Evolutionary conservation across 2,329 filamentous ascomycete genomes (phyloP).

Genomic region (Phaeosphaeria sp.): DNA sequence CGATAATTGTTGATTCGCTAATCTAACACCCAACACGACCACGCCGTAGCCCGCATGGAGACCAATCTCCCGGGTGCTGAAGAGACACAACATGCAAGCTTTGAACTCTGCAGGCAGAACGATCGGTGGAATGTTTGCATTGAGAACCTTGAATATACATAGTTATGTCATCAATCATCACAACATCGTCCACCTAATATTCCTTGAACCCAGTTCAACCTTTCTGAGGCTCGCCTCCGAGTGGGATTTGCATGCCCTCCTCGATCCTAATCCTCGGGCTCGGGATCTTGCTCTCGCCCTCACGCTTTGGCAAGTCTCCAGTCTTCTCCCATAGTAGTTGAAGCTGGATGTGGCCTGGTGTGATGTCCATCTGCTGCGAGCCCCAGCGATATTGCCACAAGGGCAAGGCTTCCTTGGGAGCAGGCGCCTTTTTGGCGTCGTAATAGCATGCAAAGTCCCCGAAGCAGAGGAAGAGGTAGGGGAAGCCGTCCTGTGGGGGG

Average conservation of each 20-base stretch:
- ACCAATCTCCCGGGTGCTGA: not conserved
- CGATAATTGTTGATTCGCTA: not conserved
- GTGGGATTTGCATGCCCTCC: slow-evolving; percentile 26
- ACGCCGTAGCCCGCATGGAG: not conserved
- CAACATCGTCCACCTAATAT: not conserved
- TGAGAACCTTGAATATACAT: not conserved
- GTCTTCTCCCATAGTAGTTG: slow-evolving; percentile 41
- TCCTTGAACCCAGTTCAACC: not conserved
- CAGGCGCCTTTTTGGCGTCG: slow-evolving; percentile 36
- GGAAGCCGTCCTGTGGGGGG: slow-evolving; percentile 30
- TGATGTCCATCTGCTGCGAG: slow-evolving; percentile 41
- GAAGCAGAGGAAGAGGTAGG: slow-evolving; percentile 42
- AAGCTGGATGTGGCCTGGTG: slow-evolving; percentile 39
- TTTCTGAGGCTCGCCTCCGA: slow-evolving; percentile 21
- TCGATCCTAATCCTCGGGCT: slow-evolving; percentile 26
- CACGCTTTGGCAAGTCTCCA: slow-evolving; percentile 28
- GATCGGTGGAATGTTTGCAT: not conserved
- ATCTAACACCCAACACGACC: not conserved
- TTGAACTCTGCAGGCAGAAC: not conserved
- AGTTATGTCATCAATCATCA: not conserved
- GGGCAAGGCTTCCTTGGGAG: slow-evolving; percentile 17
- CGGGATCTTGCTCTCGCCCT: slow-evolving; percentile 14
- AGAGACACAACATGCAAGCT: not conserved
- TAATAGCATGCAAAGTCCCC: slow-evolving; percentile 44
- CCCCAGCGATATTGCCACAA: slow-evolving; percentile 45